phyloP scores from a whole-genome alignment of 805 yeast genomes.

The Schwanniomyces pseudopolymorphus region DNA sequence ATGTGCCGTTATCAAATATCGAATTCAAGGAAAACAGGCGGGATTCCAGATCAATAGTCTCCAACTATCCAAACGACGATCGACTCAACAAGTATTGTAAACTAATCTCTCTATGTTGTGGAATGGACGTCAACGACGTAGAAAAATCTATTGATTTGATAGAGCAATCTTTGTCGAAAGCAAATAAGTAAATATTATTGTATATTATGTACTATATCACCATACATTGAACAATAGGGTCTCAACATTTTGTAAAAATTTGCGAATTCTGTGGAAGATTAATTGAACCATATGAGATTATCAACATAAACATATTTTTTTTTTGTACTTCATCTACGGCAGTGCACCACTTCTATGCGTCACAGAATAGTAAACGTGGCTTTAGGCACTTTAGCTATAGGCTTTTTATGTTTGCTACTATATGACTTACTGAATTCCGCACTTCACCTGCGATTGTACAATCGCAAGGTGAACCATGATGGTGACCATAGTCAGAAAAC shows the following conservation, averaged over 20 bases:
- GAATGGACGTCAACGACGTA: slow-evolving; percentile 40
- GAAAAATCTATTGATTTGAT: slow-evolving; percentile 42
- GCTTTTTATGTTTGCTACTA: neutral
- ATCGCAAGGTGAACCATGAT: neutral
- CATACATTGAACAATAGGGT: too few species aligned
- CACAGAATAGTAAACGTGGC: neutral
- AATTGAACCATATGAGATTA: too few species aligned
- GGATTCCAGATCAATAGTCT: slow-evolving; percentile 14
- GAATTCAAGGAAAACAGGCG: slow-evolving; percentile 11
- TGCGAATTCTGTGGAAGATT: too few species aligned
- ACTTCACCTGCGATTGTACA: neutral
- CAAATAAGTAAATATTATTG: slow-evolving; percentile 8
- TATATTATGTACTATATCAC: slow-evolving; percentile 1
- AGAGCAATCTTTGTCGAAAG: slow-evolving; percentile 36
- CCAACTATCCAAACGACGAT: slow-evolving; percentile 29
- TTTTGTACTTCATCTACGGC: neutral
- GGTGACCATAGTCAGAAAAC: neutral
- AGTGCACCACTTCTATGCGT: neutral
- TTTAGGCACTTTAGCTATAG: neutral
- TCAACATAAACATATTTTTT: too few species aligned
- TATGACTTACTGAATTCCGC: neutral
- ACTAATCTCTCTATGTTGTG: slow-evolving; percentile 42
- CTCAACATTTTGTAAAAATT: too few species aligned
- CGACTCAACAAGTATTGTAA: slow-evolving; percentile 39
- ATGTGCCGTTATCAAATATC: slow-evolving; percentile 20